Evolutionary conservation across 805 yeast genomes (phyloP).

Genomic region (Hanseniaspora lachancei): DNA sequence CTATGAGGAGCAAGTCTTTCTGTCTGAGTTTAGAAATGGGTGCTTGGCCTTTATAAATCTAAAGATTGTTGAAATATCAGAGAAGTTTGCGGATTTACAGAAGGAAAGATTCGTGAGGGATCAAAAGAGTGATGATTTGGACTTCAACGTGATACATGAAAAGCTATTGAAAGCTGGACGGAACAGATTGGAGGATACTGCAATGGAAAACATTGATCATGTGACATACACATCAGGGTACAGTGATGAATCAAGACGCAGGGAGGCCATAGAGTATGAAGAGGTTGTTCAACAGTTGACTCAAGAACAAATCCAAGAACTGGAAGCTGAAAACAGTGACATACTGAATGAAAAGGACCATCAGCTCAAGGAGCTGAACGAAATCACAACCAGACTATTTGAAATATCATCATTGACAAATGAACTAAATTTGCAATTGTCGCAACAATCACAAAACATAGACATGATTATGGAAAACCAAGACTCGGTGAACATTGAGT

Average conservation of each 20-base stretch:
- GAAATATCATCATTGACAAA: conserved; percentile 67
- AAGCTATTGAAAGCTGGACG: conserved; percentile 16
- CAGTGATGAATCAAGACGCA: conserved; percentile 21
- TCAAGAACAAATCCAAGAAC: conserved; percentile 44
- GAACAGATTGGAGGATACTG: conserved; percentile 13
- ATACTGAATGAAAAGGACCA: conserved; percentile 42
- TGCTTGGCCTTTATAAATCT: conserved; percentile 20
- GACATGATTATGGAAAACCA: conserved; percentile 51
- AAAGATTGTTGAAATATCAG: conserved; percentile 18
- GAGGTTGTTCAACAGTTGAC: conserved; percentile 27
- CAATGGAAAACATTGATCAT: conserved; percentile 23
- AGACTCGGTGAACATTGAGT: conserved; percentile 50
- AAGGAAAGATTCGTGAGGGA: conserved; percentile 22
- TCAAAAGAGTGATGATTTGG: conserved; percentile 17
- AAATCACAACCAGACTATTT: conserved; percentile 46
- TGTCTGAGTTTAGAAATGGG: conserved; percentile 17
- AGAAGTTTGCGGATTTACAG: conserved; percentile 19
- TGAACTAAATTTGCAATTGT: conserved; percentile 60
- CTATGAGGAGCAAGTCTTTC: neutral
- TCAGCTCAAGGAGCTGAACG: conserved; percentile 46
- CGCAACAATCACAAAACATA: conserved; percentile 59
- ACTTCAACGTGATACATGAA: conserved; percentile 20
- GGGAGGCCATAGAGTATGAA: conserved; percentile 27
- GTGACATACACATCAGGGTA: conserved; percentile 21
- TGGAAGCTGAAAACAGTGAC: conserved; percentile 48